Percentiles rank a stretch among this genome's conserved stretches.
Evolutionary conservation across 2,329 filamentous ascomycete genomes (phyloP).

Genomic region (Didymella exigua): DNA sequence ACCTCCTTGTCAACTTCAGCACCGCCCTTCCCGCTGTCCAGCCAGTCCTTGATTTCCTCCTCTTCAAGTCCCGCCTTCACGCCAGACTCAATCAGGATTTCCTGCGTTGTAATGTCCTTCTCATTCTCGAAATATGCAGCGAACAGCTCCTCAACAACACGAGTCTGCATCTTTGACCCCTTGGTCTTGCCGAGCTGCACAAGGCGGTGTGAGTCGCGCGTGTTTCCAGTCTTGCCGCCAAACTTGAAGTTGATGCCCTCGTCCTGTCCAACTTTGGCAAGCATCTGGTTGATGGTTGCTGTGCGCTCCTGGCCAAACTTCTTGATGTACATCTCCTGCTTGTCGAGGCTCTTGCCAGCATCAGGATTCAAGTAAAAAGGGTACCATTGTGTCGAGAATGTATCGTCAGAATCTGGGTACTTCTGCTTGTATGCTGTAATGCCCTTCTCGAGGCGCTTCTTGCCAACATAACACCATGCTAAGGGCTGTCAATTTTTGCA

Average conservation of each 20-base stretch:
- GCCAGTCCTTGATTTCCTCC: constrained; percentile 52
- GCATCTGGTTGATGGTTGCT: constrained; percentile 61
- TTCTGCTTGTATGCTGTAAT: constrained; percentile 69
- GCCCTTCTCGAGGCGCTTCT: constrained; percentile 73
- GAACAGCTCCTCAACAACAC: constrained; percentile 50
- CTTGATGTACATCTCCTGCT: constrained; percentile 62
- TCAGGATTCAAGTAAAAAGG: constrained; percentile 81
- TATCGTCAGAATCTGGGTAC: constrained; percentile 67
- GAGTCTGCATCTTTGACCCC: constrained; percentile 54
- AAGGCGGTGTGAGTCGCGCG: constrained; percentile 75
- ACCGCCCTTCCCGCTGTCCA: constrained; percentile 52
- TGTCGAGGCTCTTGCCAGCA: constrained; percentile 61
- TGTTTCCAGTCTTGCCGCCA: constrained; percentile 74
- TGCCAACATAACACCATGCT: constrained; percentile 73
- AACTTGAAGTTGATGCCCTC: constrained; percentile 78
- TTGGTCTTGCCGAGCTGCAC: constrained; percentile 70
- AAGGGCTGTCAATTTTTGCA: not conserved
- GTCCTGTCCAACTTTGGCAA: constrained; percentile 62
- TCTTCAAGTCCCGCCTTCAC: constrained; percentile 52
- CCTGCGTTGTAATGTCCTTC: constrained; percentile 53
- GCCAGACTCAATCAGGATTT: constrained; percentile 50
- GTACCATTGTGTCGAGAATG: constrained; percentile 74
- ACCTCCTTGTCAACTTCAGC: constrained; percentile 56
- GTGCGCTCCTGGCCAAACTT: constrained; percentile 70
- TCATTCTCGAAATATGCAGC: constrained; percentile 55